phyloP scores from a whole-genome alignment of 306 rosid species.

The Inga oerstediana region DNA sequence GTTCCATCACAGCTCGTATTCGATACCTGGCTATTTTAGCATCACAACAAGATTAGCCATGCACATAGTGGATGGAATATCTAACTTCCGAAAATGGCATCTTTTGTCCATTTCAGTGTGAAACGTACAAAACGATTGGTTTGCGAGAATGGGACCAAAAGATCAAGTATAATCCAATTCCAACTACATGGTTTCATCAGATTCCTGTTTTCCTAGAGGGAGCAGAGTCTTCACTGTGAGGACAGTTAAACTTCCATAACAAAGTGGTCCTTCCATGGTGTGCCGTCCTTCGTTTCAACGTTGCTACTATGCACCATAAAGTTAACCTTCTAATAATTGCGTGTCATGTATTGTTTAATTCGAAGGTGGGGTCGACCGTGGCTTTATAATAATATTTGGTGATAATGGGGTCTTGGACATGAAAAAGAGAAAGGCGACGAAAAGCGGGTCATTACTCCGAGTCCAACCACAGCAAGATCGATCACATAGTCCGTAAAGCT shows the following conservation, averaged over 20 bases:
- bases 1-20: neutral
- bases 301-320: neutral
- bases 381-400: constrained; percentile 19
- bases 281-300: neutral
- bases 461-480: constrained; percentile 64
- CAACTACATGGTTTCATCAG: neutral
- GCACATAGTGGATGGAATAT: neutral
- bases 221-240: neutral
- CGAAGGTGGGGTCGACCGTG: neutral
- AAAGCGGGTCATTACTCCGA: constrained; percentile 53
- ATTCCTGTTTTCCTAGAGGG: neutral
- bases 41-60: neutral
- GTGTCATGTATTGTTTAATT: neutral
- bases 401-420: constrained; percentile 42
- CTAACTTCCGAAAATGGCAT: neutral
- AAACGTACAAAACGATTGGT: constrained; percentile 27
- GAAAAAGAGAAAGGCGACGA: constrained; percentile 57
- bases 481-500: constrained; percentile 8
- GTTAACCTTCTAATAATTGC: neutral
- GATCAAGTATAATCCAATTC: neutral
- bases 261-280: constrained; percentile 8
- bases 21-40: neutral
- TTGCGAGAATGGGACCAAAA: constrained; percentile 18
- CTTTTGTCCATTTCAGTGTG: constrained; percentile 8
- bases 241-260: constrained; percentile 21